Evolutionary conservation across 1,284 basidiomycete genomes (phyloP).

Genomic region (Pterulicium gracile): DNA sequence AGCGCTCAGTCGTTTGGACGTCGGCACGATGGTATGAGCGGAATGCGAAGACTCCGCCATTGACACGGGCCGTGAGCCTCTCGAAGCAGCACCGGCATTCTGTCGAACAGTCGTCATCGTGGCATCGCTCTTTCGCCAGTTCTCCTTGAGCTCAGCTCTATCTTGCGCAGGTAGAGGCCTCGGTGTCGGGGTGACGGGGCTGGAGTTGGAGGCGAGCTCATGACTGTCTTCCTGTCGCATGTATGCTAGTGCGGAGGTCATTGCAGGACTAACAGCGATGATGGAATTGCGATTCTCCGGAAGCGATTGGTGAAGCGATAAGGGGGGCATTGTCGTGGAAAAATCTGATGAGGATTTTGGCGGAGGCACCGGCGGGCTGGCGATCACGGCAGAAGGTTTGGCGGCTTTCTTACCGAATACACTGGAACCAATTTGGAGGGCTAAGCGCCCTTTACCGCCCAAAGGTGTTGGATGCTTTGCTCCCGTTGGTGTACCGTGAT

Average conservation of each 20-base stretch:
- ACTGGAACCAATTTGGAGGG: slow-evolving; percentile 10
- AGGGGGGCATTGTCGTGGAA: slow-evolving; percentile 12
- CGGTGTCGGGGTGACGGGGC: slow-evolving; percentile 17
- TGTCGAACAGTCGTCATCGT: slow-evolving; percentile 65
- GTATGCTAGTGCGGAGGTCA: slow-evolving; percentile 34
- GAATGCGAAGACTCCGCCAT: slow-evolving; percentile 73
- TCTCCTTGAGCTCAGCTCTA: slow-evolving; percentile 40
- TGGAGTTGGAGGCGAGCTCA: no score
- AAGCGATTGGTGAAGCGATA: no score
- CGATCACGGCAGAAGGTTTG: slow-evolving; percentile 14
- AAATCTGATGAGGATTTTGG: slow-evolving; percentile 14
- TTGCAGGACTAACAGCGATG: slow-evolving; percentile 35
- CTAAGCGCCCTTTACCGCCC: background rate
- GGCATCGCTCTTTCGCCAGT: slow-evolving; percentile 65
- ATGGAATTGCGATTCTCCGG: slow-evolving; percentile 26
- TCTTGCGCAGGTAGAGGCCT: no score
- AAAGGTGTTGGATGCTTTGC: slow-evolving; percentile 10
- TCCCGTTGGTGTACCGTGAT: slow-evolving; percentile 12
- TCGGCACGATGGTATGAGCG: slow-evolving; percentile 52
- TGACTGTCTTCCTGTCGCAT: slow-evolving; percentile 27
- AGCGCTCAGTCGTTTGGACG: slow-evolving; percentile 54
- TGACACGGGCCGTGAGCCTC: slow-evolving; percentile 58
- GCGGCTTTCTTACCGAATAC: slow-evolving; percentile 16
- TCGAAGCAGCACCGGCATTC: slow-evolving; percentile 30
- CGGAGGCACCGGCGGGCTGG: slow-evolving; percentile 13